Evolutionary conservation across 148 eudicot species (phyloP), one percentile per base, ranked within the genome.

Genomic region (Camellia granthamiana): DNA sequence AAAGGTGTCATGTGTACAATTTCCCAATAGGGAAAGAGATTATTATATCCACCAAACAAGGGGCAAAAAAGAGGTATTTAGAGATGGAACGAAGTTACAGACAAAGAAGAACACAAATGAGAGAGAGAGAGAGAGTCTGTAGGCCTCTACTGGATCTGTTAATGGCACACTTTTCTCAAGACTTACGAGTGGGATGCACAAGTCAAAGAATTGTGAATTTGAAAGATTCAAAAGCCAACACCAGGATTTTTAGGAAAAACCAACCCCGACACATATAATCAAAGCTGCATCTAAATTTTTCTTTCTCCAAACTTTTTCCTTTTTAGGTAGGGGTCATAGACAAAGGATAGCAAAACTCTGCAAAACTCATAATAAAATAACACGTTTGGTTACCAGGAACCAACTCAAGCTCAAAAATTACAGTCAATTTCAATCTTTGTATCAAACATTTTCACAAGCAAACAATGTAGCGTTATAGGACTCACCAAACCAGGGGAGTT

Each of bases 401-500:
- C 21, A 11, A 41, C 71, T 21, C 5, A 41, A 67, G 13, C 46
- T 67, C 71, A 67, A 67, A 63, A 69, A 69, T 43, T 18, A 43
- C 52, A 43, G 44, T 69, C 51, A 13, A 14, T 69, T 44, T 11
- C 5, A 60, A 60, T 19, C 38, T 7, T 15, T 41, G 61, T 15
- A 23, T 49, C 6, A 12, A 75, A 2, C 51, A 75, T 56, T 54
- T 18, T 38, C 10, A 74, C 21, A 74, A 74, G 3, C 42, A 18
- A 74, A 74, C 9, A 74, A 55, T 38, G 42, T 60, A 12, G 54
- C n/a, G 9, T 47, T 38, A 58, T 46, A 81, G 10, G 52, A 81
- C 88, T 86, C 79, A 95, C 95, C 91, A 93, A 78, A 72, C 86
- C 99, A 21, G 99, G 99, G 55, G 90, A 86, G 70, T 13, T 42